phyloP scores from a whole-genome alignment of 352 stramenopile genomes.

The Phytopythium delawarense region DNA sequence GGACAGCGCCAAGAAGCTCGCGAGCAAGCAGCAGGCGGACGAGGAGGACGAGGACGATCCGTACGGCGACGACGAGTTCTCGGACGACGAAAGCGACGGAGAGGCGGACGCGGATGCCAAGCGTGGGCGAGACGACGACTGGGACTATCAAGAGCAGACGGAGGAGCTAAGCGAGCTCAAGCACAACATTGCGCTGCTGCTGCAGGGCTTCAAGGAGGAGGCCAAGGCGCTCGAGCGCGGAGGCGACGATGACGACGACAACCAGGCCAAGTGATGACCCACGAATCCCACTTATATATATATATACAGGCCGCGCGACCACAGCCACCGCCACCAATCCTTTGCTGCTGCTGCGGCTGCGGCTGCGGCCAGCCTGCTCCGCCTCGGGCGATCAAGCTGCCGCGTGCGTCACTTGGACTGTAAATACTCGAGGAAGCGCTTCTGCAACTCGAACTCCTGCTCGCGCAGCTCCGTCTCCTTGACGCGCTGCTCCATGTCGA shows the following conservation, averaged over 20 bases:
- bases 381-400: too few species aligned
- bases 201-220: slow-evolving; percentile 55
- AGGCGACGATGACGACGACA: slow-evolving; percentile 6
- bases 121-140: slow-evolving; percentile 22
- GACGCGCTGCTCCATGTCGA: slow-evolving; percentile 76
- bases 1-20: slow-evolving; percentile 7
- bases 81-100: slow-evolving; percentile 18
- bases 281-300: neutral
- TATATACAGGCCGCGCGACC: neutral
- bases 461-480: slow-evolving; percentile 75
- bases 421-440: slow-evolving; percentile 79
- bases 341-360: neutral
- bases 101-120: slow-evolving; percentile 23
- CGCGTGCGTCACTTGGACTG: slow-evolving; percentile 49
- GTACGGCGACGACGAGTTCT: slow-evolving; percentile 13
- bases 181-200: slow-evolving; percentile 58
- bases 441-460: slow-evolving; percentile 79
- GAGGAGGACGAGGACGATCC: slow-evolving; percentile 22
- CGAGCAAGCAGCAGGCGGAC: slow-evolving; percentile 32
- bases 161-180: slow-evolving; percentile 59
- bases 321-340: neutral
- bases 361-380: too few species aligned
- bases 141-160: slow-evolving; percentile 53
- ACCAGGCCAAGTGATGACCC: slow-evolving; percentile 15
- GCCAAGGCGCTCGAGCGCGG: slow-evolving; percentile 37